phyloP scores from a whole-genome alignment of 768 basidiomycete genomes.

The Auriscalpium microsporum region DNA sequence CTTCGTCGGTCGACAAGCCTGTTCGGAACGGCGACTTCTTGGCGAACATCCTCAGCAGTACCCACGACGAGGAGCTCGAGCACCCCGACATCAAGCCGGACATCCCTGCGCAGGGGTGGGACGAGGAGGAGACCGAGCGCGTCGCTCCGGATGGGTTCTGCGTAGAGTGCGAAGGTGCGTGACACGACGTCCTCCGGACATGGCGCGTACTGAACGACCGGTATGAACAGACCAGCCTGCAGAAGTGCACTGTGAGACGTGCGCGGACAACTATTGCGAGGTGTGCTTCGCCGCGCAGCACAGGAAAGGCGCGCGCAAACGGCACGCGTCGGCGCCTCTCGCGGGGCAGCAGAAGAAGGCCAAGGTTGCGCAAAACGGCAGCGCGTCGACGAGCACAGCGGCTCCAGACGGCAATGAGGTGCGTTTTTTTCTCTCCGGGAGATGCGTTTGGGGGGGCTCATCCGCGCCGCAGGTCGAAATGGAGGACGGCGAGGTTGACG shows the following conservation, averaged over 20 bases:
- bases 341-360: conserved; percentile 13
- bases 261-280: conserved; percentile 68
- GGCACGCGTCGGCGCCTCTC: conserved; percentile 47
- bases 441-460: conserved; percentile 17
- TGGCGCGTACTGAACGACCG: background rate
- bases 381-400: conserved; percentile 18
- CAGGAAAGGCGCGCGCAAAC: conserved; percentile 69
- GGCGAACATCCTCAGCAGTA: conserved; percentile 58
- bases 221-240: conserved; percentile 66
- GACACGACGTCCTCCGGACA: background rate
- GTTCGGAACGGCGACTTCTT: conserved; percentile 31
- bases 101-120: conserved; percentile 44
- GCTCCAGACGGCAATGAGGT: conserved; percentile 2
- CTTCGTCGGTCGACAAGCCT: background rate
- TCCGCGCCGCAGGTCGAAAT: conserved; percentile 27
- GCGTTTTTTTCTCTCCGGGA: conserved; percentile 2
- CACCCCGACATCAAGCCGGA: conserved; percentile 37
- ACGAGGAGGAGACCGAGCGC: conserved; percentile 47
- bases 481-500: conserved; percentile 30
- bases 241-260: conserved; percentile 62
- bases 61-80: conserved; percentile 53
- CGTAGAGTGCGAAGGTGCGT: conserved; percentile 78
- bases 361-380: conserved; percentile 12
- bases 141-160: conserved; percentile 59
- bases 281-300: conserved; percentile 84